Base-by-base conservation (phyloP, 345 rosid species). In the Eucalyptus tenuipes region DNA sequence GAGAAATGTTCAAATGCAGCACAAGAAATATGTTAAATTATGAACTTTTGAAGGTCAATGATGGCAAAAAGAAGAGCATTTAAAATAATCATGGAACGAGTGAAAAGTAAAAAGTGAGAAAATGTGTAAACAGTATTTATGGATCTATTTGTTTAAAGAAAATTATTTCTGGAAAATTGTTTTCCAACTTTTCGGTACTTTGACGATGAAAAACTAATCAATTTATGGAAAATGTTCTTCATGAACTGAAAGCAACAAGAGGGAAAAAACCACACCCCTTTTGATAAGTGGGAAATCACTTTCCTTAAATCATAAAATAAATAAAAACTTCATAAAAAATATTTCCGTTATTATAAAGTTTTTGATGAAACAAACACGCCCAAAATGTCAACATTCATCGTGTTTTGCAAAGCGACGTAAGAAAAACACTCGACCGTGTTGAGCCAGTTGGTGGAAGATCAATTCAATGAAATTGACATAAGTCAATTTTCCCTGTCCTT, bases 261-360 rank as follows among this genome's bases (percentile, higher is more conserved):
- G 1, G 25, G 2, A 53, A 53, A 53, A 53, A 53, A 53, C 27
- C 8, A 53, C 11, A 53, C 59, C 10, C 5, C 10, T 48, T 48
- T 5, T 3, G 25, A 53, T 53, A 20, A 53, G 24, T 0, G 2
- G 0, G 25, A 53, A 20, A 53, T 53, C 11, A 53, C 59, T 53
- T 53, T 53, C 5, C 0, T 22, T 20, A 53, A 53, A 53, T 1
- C 11, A 53, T 20, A 53, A 8, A 53, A 20, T 4, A 53, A 53
- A 53, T 7, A 53, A 53, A 52, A 53, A 53, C 5, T 20, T 53
- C 25, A 20, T 18, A 52, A 52, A 18, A 18, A 18, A 52, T 18
- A 52, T 20, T 52, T 18, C 0, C 0, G 0, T 53, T 1, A 0
- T 53, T 22, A 8, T 20, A 53, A 53, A 53, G 10, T 8, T 53